Evolutionary conservation across 2,329 filamentous ascomycete genomes (phyloP).

Genomic region (Verticillium nonalfalfae): DNA sequence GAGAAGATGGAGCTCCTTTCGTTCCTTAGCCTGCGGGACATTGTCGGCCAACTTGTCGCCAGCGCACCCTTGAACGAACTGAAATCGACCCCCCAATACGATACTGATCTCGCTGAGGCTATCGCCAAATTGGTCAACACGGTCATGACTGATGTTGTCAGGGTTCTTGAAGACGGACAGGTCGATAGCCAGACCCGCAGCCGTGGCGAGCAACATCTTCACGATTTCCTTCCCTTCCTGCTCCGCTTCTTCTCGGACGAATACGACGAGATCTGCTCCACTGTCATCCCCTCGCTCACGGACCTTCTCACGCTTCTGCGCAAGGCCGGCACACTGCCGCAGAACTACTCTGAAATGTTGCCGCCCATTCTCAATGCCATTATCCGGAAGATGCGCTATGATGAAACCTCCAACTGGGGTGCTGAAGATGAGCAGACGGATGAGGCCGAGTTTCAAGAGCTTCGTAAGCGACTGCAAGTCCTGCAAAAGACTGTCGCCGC

Average conservation of each 20-base stretch:
- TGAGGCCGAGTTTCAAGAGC: conserved; percentile 93
- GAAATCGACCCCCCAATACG: conserved; percentile 78
- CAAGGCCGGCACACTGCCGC: conserved; percentile 67
- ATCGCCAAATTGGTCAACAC: conserved; percentile 95
- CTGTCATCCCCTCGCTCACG: conserved; percentile 86
- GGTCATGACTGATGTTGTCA: conserved; percentile 79
- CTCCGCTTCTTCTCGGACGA: conserved; percentile 96
- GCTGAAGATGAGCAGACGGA: conserved; percentile 92
- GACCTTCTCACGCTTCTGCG: conserved; percentile 89
- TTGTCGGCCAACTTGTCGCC: conserved; percentile 78
- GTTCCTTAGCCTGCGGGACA: conserved; percentile 80
- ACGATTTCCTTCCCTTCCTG: conserved; percentile 78
- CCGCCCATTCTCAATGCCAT: conserved; percentile 86
- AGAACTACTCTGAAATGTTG: conserved; percentile 74
- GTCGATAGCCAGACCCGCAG: conserved; percentile 58
- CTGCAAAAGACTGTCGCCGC: conserved; percentile 89
- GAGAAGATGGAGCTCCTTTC: conserved; percentile 94
- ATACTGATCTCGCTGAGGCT: conserved; percentile 90
- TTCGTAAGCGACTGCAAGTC: conserved; percentile 82
- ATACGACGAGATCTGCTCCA: conserved; percentile 96
- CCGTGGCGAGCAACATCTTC: conserved; percentile 75
- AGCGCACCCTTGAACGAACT: conserved; percentile 76
- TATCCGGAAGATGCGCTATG: conserved; percentile 93
- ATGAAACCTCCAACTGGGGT: conserved; percentile 90
- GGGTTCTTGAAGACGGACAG: conserved; percentile 65